Conservation (phyloP, 345 rosid species). For the Euclidium syriacum region DNA sequence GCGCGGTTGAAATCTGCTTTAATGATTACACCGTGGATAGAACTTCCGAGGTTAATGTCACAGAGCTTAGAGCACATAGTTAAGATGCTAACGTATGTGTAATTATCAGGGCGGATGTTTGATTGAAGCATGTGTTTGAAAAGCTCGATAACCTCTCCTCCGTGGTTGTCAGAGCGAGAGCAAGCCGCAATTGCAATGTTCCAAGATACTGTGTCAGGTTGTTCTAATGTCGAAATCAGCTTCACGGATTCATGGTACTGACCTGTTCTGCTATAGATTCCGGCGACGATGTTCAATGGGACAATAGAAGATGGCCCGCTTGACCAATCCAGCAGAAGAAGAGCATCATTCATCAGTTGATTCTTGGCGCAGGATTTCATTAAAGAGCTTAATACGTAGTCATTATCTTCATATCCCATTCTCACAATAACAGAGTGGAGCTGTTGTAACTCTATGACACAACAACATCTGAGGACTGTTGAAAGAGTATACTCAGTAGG, state of each 20-base stretch:
- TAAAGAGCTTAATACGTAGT: conserved; percentile 64
- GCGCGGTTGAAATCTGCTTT: conserved; percentile 46
- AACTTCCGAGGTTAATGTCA: conserved; percentile 63
- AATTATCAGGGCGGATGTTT: conserved; percentile 57
- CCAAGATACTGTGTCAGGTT: conserved; percentile 78
- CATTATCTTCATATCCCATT: conserved; percentile 59
- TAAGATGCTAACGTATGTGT: conserved; percentile 73
- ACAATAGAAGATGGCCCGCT: conserved; percentile 33
- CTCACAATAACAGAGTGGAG: conserved; percentile 59
- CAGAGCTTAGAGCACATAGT: conserved; percentile 43
- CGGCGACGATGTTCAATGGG: conserved; percentile 55
- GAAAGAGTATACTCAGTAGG: conserved; percentile 81
- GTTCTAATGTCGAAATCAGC: conserved; percentile 63
- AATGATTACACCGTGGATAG: conserved; percentile 58
- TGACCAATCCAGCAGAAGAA: conserved; percentile 38
- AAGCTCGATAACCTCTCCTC: conserved; percentile 55
- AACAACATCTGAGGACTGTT: conserved; percentile 44
- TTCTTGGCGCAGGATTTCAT: conserved; percentile 61
- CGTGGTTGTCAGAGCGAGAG: conserved; percentile 46
- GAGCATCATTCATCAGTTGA: conserved; percentile 51
- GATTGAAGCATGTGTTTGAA: conserved; percentile 53
- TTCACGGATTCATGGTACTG: conserved; percentile 50
- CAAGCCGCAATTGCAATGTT: conserved; percentile 74
- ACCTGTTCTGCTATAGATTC: conserved; percentile 60
- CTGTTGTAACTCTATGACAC: conserved; percentile 41